Evolutionary conservation across 192 early-diverging fungal genomes (phyloP).

Genomic region (Pilaira anomala): DNA sequence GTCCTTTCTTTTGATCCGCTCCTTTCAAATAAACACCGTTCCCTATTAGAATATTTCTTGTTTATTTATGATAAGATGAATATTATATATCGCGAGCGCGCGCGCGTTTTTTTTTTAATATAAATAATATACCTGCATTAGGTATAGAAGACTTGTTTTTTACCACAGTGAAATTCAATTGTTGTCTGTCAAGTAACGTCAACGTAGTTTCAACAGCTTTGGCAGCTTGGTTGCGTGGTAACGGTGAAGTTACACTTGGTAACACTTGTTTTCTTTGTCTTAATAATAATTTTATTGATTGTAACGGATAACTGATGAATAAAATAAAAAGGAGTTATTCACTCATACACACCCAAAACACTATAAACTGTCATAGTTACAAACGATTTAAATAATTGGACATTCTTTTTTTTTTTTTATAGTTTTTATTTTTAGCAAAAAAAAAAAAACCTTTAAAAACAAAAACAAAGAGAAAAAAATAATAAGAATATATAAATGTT

Average conservation of each 20-base stretch:
- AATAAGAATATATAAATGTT: no score
- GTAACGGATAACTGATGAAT: slow-evolving; percentile 9
- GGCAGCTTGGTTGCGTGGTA: not conserved
- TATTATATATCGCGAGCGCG: not conserved
- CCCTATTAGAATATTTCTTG: slow-evolving; percentile 7
- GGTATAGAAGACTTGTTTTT: slow-evolving; percentile 7
- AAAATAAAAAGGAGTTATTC: not conserved
- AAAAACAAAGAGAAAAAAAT: no score
- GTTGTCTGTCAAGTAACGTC: not conserved
- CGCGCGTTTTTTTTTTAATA: no score
- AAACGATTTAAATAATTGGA: slow-evolving; percentile 13
- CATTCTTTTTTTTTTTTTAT: not conserved
- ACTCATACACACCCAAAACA: not conserved
- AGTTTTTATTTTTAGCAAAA: not conserved
- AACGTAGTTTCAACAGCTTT: slow-evolving; percentile 10
- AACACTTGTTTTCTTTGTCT: not conserved
- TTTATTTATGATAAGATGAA: no score
- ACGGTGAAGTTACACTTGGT: not conserved
- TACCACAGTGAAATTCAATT: not conserved
- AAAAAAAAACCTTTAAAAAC: not conserved
- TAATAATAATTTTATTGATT: not conserved
- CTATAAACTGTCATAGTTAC: not conserved
- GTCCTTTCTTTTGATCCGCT: not conserved
- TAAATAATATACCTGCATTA: slow-evolving; percentile 18
- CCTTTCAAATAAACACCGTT: slow-evolving; percentile 29